Base-by-base conservation (phyloP, 1,284 basidiomycete species). In the Austroboletus novae-zelandiae region DNA sequence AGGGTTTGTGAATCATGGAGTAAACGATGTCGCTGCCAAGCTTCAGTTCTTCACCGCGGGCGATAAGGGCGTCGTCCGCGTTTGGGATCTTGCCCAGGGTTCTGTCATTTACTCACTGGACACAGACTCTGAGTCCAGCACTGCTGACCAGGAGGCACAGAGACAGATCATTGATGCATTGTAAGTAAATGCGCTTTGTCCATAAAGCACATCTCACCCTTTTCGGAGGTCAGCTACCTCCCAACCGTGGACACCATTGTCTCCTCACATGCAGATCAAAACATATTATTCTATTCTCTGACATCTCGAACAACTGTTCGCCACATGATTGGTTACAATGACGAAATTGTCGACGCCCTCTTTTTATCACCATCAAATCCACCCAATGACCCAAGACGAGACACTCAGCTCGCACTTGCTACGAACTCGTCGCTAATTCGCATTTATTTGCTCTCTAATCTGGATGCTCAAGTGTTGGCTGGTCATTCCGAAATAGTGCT, bases 271-370 rank as follows among this genome's bases (percentile, higher is more conserved):
- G 94, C 92, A 27, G 96, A 99, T 69, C 96, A 98, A 73, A 98
- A 98, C 61, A 91, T 99, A 58, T 80, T 95, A 43, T 92, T 94
- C 69, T 84, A 93, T 69, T 91, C 88, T 2, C 71, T 94, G 9
- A 69, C 75, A 8, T 79, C 81, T 0, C 77, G 79, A 41, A 72
- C 77, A 10, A 70, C 90, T 29, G 74, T 79, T n/a, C 84, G 86
- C n/a, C 95, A 98, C 61, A 73, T 99, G 54, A 86, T 99, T 55
- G 97, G 97, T 0, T 99, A 90, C 79, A 98, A 99, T 69, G 97
- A 99, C 70, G 95, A 99, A 69, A 94, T 99, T 59, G 90, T 98
- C 45, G 96, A 98, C 62, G 81, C 84, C 9, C 76, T 80, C 18
- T 92, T 92, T 71, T 76, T 99, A 52, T 83, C 84, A 9, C 66